Evolutionary conservation across 345 rosid species (phyloP), one percentile per base, ranked within the genome.

Genomic region (Brassica juncea): DNA sequence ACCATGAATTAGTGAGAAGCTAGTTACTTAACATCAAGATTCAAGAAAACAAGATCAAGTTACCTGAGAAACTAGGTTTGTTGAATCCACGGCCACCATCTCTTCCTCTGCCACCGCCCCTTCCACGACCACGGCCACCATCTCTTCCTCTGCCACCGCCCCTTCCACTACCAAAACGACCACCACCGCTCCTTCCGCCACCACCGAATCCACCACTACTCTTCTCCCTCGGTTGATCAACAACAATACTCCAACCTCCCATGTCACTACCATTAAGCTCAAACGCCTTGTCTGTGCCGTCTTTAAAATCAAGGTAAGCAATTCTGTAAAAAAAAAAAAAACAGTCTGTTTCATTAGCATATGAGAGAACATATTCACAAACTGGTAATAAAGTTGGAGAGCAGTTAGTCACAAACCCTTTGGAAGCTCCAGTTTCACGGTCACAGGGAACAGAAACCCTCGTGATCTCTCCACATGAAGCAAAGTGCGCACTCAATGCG

Each of bases 271-370:
- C 94, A 80, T 80, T 55, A 9, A 90, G 85, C 32, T 88, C 97
- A 15, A 89, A 75, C 0, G 97, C 99, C 73, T 88, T 91, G 80
- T 73, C 88, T 31, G 86, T 30, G 5, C 67, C 61, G 11, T 89
- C 90, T 0, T 69, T 16, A 25, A 93, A 93, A 37, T 87, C 94
- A 64, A 95, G 1, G 78, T 87, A 93, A 8, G 98, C 97, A 84
- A 86, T 78, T 76, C 99, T 93, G 87, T 8, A 9, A 69, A 47
- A 14, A 47, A 65, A 32, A 0, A 32, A 4, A 5, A 47, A 14
- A 4, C 5, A 47, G 4, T 12, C 6, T 58, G 57, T 55, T 55
- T 25, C 4, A 47, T 65, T 6, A 69, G 23, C 59, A 44, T 30
- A 5, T 37, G n/a, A 57, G 49, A 30, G 23, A 1, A 14, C 15